phyloP scores from a whole-genome alignment of 305 asterid species.

The Fraxinus dipetala region DNA sequence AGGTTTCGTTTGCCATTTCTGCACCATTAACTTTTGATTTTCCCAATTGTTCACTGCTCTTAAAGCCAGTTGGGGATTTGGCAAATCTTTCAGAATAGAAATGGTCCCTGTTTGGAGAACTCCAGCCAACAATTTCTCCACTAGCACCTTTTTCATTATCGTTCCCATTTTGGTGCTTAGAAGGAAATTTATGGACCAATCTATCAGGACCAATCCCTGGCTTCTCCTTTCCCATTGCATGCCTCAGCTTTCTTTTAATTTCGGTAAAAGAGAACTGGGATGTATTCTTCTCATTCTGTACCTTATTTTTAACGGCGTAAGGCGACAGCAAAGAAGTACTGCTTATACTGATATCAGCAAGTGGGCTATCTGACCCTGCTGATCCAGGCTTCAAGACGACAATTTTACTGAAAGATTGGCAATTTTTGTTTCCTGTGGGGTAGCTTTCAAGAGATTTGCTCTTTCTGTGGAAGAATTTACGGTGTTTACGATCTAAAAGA shows the following conservation, averaged over 20 bases:
- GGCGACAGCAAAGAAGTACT: conserved; percentile 34
- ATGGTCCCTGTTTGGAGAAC: conserved; percentile 91
- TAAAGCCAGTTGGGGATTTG: conserved; percentile 42
- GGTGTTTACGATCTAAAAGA: conserved; percentile 41
- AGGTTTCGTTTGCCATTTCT: conserved; percentile 24
- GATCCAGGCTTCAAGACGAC: conserved; percentile 73
- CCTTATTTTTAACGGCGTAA: conserved; percentile 29
- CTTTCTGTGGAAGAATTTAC: conserved; percentile 66
- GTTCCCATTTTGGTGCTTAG: conserved; percentile 41
- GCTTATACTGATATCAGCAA: conserved; percentile 25
- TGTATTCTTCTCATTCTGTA: conserved; percentile 33
- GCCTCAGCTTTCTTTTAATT: conserved; percentile 74
- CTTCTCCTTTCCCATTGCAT: conserved; percentile 83
- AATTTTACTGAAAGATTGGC: conserved; percentile 54
- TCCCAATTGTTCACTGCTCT: conserved; percentile 42
- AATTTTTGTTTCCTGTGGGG: conserved; percentile 43
- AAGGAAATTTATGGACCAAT: conserved; percentile 21
- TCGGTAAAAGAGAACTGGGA: conserved; percentile 82
- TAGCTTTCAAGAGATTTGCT: conserved; percentile 69
- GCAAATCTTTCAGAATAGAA: conserved; percentile 71
- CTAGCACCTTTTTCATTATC: conserved; percentile 42
- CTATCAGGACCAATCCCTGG: conserved; percentile 39
- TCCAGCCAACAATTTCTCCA: conserved; percentile 70
- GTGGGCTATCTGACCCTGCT: conserved; percentile 39
- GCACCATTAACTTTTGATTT: conserved; percentile 33